Conservation (phyloP, 2,329 filamentous ascomycete genomes). For the Colletotrichum ledebouriae region DNA sequence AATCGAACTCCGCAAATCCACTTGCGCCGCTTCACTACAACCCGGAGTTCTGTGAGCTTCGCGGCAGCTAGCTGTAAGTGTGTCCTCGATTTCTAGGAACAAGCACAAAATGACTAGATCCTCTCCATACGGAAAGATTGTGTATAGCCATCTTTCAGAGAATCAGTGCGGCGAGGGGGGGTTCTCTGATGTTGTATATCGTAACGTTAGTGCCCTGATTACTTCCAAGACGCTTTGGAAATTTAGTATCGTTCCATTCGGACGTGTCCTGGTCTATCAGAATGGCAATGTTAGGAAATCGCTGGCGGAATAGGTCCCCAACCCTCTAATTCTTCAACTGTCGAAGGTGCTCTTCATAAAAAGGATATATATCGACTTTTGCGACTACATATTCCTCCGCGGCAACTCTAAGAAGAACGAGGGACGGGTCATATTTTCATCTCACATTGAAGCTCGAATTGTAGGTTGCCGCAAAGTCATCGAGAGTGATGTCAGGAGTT, state of each 20-base stretch:
- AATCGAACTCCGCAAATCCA: constrained; percentile 19
- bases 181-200: no score
- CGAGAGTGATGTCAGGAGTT: constrained; percentile 49
- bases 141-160: no score
- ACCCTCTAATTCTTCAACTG: constrained; percentile 50
- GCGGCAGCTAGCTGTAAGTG: no score
- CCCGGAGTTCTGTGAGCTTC: not conserved
- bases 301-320: constrained; percentile 46
- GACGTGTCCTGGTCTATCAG: not conserved
- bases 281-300: constrained; percentile 46
- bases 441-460: constrained; percentile 50
- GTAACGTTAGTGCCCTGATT: not conserved
- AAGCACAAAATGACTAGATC: no score
- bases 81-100: no score
- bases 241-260: not conserved
- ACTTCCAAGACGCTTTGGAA: not conserved
- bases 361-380: constrained; percentile 47
- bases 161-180: no score
- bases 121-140: no score
- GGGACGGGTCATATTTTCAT: constrained; percentile 49
- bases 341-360: constrained; percentile 50
- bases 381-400: not conserved
- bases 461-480: constrained; percentile 50
- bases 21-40: not conserved
- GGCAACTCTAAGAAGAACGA: constrained; percentile 43